phyloP scores from a whole-genome alignment of 2,329 filamentous ascomycete genomes.

The Sordariomycetes sp. region DNA sequence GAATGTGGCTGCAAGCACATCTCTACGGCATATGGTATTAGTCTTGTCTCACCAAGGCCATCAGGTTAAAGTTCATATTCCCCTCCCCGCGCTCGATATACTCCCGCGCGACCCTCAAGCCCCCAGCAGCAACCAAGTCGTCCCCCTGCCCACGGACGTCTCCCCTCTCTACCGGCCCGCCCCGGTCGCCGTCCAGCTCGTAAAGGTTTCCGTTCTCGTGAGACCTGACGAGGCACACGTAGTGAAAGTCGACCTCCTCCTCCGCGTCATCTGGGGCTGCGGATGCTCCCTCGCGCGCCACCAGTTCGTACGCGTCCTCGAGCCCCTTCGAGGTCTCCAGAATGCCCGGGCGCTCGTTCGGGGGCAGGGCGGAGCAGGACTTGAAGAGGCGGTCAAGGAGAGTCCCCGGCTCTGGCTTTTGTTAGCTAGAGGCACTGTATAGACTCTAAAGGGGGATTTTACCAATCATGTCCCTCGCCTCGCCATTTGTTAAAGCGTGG shows the following conservation, averaged over 20 bases:
- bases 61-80: not conserved
- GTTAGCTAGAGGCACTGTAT: not conserved
- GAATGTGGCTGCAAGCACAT: no score
- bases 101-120: conserved; percentile 27
- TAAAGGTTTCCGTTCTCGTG: conserved; percentile 53
- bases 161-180: conserved; percentile 62
- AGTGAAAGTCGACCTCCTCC: conserved; percentile 59
- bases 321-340: conserved; percentile 61
- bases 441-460: not conserved
- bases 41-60: conserved; percentile 1
- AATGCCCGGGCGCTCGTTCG: conserved; percentile 47
- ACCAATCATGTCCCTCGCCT: conserved; percentile 40
- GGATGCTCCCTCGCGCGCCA: conserved; percentile 59
- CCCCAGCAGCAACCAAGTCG: conserved; percentile 55
- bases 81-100: not conserved
- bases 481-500: conserved; percentile 63
- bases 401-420: not conserved
- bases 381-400: not conserved
- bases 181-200: conserved; percentile 69
- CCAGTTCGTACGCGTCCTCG: conserved; percentile 62
- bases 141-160: conserved; percentile 35
- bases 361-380: not conserved
- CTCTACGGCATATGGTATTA: no score
- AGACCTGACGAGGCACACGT: conserved; percentile 66
- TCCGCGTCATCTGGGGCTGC: conserved; percentile 45